These are phyloP conservation scores for Umbilicus rupestris DNA, from an alignment of 164 flowering plant genomes.

Conservation along the genomic window DNA sequence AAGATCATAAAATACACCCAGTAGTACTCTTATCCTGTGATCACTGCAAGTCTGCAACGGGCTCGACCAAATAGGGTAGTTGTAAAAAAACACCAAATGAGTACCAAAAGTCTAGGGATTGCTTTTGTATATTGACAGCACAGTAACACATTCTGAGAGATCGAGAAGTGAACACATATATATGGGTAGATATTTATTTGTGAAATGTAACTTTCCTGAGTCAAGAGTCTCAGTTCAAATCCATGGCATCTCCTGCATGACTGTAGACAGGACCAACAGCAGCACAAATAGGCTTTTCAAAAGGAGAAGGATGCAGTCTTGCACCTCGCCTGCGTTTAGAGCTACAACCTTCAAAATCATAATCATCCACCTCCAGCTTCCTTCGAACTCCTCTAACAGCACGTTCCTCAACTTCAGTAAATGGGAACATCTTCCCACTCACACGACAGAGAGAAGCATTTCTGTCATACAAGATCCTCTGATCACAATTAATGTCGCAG, in stretches of 20 bases:
- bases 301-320: background rate
- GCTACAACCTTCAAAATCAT: background rate
- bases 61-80: too few species aligned
- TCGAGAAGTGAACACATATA: too few species aligned
- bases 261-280: background rate
- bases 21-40: too few species aligned
- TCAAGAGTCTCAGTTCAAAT: background rate
- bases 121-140: too few species aligned
- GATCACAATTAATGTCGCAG: conserved; percentile 3
- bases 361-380: conserved; percentile 7
- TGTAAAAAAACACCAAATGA: too few species aligned
- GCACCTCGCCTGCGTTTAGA: background rate
- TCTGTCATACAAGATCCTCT: background rate
- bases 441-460: background rate
- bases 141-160: too few species aligned
- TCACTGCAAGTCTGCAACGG: too few species aligned
- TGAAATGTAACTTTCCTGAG: too few species aligned
- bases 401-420: background rate
- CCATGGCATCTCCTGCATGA: background rate
- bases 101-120: too few species aligned
- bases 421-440: background rate
- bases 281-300: background rate
- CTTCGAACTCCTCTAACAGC: background rate
- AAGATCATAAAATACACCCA: too few species aligned
- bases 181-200: too few species aligned